These are phyloP conservation scores for Ceratobasidium sp. DNA, from an alignment of 1,284 basidiomycete genomes.

Conservation along the genomic window DNA sequence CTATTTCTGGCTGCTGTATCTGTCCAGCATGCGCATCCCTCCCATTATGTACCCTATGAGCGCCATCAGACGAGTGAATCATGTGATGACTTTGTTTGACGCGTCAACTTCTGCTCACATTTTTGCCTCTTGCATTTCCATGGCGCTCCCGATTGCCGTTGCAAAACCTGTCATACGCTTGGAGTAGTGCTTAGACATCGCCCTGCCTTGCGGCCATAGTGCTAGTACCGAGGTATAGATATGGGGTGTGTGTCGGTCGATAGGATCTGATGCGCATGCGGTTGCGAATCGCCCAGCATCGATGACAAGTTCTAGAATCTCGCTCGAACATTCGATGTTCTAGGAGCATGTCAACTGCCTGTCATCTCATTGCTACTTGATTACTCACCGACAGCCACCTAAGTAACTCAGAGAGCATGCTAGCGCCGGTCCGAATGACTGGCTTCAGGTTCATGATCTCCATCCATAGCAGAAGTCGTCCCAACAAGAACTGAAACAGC, in stretches of 20 bases:
- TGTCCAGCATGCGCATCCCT: constrained; percentile 58
- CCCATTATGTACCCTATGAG: constrained; percentile 53
- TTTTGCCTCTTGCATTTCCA: not conserved
- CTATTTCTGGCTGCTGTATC: too few relatives aligned
- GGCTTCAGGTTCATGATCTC: constrained; percentile 31
- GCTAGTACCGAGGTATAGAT: constrained; percentile 32
- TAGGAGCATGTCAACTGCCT: not conserved
- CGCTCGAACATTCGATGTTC: not conserved
- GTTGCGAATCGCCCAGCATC: constrained; percentile 19
- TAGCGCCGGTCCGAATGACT: not conserved
- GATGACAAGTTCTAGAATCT: not conserved
- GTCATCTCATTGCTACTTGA: not conserved
- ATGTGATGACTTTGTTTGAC: not conserved
- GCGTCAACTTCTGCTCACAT: not conserved
- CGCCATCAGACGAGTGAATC: constrained; percentile 6
- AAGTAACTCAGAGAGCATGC: not conserved
- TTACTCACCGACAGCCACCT: not conserved
- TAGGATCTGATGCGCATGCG: not conserved
- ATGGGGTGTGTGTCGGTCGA: constrained; percentile 11
- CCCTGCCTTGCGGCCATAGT: constrained; percentile 21
- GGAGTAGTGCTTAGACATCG: not conserved
- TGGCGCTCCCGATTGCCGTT: not conserved
- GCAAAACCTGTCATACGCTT: not conserved
- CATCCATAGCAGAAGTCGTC: constrained; percentile 4
- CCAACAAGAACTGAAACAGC: not conserved